phyloP scores from a whole-genome alignment of 2,329 filamentous ascomycete genomes.

The Diaporthe sp. region DNA sequence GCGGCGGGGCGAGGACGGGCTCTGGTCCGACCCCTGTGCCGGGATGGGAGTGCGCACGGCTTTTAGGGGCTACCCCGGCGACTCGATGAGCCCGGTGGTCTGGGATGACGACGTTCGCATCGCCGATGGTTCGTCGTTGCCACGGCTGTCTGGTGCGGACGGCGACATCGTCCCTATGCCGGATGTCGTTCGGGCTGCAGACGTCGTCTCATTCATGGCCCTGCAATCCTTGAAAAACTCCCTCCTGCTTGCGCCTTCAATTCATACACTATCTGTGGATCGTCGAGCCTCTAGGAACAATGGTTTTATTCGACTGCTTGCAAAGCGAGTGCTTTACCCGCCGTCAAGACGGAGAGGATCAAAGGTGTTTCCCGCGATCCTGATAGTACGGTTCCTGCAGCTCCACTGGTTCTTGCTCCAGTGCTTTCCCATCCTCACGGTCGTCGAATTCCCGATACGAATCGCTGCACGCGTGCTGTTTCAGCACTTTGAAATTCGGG shows the following conservation, averaged over 20 bases:
- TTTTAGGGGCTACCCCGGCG: not conserved
- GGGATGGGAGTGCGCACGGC: not conserved
- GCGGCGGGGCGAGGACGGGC: not conserved
- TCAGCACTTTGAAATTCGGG: not conserved
- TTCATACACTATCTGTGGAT: not conserved
- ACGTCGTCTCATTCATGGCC: not conserved
- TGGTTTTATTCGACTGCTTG: not conserved
- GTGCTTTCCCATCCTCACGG: not conserved
- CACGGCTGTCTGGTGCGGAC: not conserved
- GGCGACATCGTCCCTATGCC: not conserved
- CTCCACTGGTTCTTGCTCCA: not conserved
- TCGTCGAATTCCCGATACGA: not conserved
- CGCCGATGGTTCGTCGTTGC: not conserved
- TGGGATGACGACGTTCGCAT: fast-evolving
- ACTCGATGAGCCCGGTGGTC: not conserved
- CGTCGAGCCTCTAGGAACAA: not conserved
- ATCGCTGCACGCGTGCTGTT: not conserved
- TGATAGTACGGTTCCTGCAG: not conserved
- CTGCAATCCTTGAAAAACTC: not conserved
- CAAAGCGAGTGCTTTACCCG: not conserved
- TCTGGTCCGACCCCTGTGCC: not conserved
- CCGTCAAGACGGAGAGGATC: not conserved
- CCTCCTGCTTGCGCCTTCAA: not conserved
- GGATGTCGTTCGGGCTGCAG: not conserved
- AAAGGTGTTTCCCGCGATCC: not conserved